Base-by-base conservation (phyloP, 2,329 filamentous ascomycete species). In the Aspergillus spinulosporus region DNA sequence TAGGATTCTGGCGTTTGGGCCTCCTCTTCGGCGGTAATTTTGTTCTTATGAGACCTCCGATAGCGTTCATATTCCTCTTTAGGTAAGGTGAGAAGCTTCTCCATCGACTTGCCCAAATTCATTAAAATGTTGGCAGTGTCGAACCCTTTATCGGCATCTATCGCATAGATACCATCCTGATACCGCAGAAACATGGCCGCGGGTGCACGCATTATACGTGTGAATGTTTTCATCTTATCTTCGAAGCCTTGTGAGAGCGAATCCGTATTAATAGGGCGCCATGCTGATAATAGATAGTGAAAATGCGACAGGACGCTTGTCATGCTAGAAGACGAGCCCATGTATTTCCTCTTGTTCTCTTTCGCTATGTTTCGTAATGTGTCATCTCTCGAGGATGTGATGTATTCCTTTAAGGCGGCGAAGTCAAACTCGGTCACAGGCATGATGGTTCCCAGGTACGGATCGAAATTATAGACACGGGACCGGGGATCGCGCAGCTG, bases 321-420 rank as follows among this genome's bases (percentile, higher is more conserved):
- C 92, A 97, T 96, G 74, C 93, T 97, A 1, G 94, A 99, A 0
- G 94, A 97, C 9, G 94, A 99, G 7, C 94, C 94, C 8, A 92
- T 88, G 69, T 95, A 99, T 68, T 89, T 95, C 71, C 87, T 91
- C 9, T 80, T 76, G 58, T 89, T 74, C 52, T 85, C 74, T 49
- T 80, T 78, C 1, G 90, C 89, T 42, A 94, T 83, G 1, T 80
- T 71, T n/a, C 87, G 82, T 9, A 99, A 80, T 3, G 81, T 84
- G 4, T 76, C 74, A 69, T 99, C 94, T 69, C 89, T 87, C 7
- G 93, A 97, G 0, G 94, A 97, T 0, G 92, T 97, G 62, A 96
- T 86, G 72, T 96, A 99, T 60, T 87, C 82, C 71, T 89, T 90
- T 52, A 99, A 74, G 3, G 91, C 87, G 56, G 89, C 83, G 72